Base-by-base conservation (phyloP, 2,329 filamentous ascomycete species). In the Pestalotiopsis sp. region DNA sequence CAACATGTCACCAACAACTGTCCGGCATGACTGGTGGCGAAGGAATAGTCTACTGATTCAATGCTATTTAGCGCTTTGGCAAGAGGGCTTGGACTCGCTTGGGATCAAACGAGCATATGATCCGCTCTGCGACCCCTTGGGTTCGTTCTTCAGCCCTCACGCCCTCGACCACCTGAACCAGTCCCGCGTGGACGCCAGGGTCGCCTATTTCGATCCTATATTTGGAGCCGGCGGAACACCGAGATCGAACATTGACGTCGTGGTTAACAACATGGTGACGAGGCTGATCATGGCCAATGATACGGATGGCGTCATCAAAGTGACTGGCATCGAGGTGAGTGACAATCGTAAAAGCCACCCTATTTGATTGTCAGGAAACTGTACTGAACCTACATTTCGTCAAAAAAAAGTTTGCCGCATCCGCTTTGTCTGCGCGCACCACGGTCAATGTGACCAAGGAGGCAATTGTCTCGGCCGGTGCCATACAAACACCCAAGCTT, bases 401-500 rank as follows among this genome's bases (percentile, higher is more conserved):
- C 20, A 23, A 23, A 58, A 23, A 58, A 67, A 1, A 65, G 65
- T 36, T 27, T 27, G 23, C 36, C 62, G 45, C 12, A 61, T 23
- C 60, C 27, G 27, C 9, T 7, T 40, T 23, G 40, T 75, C 0
- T 75, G 72, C 36, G 20, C 57, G 57, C 20, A 59, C 57, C 57
- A 61, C 56, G 27, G 57, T 59, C 9, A 59, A 59, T 23, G 72
- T 78, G 38, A 68, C 66, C 9, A 78, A 78, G n/a, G 80, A 83
- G 70, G 78, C 81, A 27, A 77, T 83, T 31, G 71, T 83, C 1
- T 77, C 78, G 1, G 80, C 80, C 0, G 81, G 81, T 0, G 75
- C 79, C 1, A 72, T 78, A 4, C 75, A 79, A 70, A 84, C 74
- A 59, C 83, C 75, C 25, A 80, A 83, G 65, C 73, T 86, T 0